phyloP scores from a whole-genome alignment of 768 basidiomycete species.

The Podaxis sp. region DNA sequence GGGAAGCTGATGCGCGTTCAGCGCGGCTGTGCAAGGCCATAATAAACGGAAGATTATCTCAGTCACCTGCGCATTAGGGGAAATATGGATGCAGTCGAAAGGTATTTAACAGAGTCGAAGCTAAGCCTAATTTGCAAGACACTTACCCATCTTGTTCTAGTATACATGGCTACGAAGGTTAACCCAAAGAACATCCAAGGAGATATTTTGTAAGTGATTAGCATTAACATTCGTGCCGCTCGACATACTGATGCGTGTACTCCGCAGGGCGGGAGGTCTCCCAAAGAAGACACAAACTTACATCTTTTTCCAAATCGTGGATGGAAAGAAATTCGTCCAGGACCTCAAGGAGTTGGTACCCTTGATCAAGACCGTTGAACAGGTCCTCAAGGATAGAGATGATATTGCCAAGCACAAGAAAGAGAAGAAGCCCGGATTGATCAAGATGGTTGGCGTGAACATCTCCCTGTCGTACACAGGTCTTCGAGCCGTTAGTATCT shows the following conservation, averaged over 20 bases:
- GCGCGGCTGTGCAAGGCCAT: not conserved
- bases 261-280: constrained; percentile 44
- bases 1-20: not conserved
- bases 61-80: not conserved
- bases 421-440: constrained; percentile 29
- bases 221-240: too few relatives aligned
- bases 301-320: constrained; percentile 51
- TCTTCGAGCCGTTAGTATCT: constrained; percentile 33
- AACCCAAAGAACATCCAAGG: constrained; percentile 40
- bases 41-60: not conserved
- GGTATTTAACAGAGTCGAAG: not conserved
- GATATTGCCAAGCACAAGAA: constrained; percentile 40
- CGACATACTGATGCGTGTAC: not conserved
- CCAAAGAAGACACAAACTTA: constrained; percentile 54
- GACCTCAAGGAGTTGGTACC: constrained; percentile 42
- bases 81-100: not conserved
- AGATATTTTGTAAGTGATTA: constrained; percentile 40
- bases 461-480: constrained; percentile 54
- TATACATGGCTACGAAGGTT: constrained; percentile 1
- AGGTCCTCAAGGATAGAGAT: constrained; percentile 41
- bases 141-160: not conserved
- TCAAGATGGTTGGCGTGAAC: constrained; percentile 47
- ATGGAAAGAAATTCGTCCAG: constrained; percentile 42
- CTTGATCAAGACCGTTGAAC: constrained; percentile 44
- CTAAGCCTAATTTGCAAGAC: not conserved